Percentiles rank a stretch among this genome's conserved stretches.
These are phyloP conservation scores for Talaromyces borbonicus DNA, from an alignment of 495 filamentous ascomycete species.

Conservation along the genomic window DNA sequence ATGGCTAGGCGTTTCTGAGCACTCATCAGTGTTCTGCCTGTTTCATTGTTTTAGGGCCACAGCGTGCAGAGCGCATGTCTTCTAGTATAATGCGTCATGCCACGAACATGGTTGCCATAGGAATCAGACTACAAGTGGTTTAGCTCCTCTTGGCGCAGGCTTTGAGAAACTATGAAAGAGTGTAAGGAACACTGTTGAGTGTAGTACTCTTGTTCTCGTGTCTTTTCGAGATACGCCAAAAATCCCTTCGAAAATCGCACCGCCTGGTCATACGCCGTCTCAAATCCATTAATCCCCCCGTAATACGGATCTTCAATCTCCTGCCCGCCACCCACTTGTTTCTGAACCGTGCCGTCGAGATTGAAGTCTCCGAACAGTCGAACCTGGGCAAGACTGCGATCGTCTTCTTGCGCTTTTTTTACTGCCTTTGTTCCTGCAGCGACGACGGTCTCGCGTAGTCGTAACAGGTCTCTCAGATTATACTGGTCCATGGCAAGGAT, in stretches of 20 bases:
- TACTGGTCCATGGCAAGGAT: slow-evolving; percentile 87
- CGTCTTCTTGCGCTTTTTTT: slow-evolving; percentile 11
- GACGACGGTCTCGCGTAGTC: slow-evolving; percentile 44
- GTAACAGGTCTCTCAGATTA: slow-evolving; percentile 65
- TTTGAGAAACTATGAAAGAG: no score
- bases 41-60: no score
- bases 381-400: slow-evolving; percentile 43
- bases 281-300: slow-evolving; percentile 72
- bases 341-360: slow-evolving; percentile 54
- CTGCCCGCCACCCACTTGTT: slow-evolving; percentile 61
- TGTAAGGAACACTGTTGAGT: no score
- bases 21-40: no score
- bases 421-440: slow-evolving; percentile 19
- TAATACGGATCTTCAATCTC: slow-evolving; percentile 91
- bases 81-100: no score
- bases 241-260: slow-evolving; percentile 71
- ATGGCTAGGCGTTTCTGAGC: no score
- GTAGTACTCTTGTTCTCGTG: slow-evolving; percentile 1
- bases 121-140: no score
- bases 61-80: no score
- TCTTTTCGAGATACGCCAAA: slow-evolving; percentile 38
- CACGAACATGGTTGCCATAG: no score
- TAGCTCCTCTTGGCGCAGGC: no score
- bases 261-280: slow-evolving; percentile 76
- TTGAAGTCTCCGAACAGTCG: slow-evolving; percentile 82